These are phyloP conservation scores for Passiflora organensis DNA, from an alignment of 345 rosid genomes.

Conservation along the genomic window DNA sequence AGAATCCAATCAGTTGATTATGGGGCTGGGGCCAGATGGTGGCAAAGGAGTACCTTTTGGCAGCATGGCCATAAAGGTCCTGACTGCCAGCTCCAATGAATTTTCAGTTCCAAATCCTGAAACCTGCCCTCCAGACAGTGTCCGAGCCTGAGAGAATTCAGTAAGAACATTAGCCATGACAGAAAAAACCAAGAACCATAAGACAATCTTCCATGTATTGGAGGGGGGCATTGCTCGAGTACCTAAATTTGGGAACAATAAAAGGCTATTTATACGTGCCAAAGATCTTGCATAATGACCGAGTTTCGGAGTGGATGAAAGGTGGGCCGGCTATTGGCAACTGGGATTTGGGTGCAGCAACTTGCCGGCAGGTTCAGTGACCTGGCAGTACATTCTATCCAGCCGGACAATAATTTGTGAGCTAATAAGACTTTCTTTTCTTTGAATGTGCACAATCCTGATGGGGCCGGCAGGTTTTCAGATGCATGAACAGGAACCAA, in stretches of 20 bases:
- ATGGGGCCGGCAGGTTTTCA: conserved; percentile 13
- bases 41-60: conserved; percentile 40
- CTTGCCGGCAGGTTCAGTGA: conserved; percentile 16
- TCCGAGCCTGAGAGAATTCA: conserved; percentile 22
- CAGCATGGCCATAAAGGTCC: conserved; percentile 25
- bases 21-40: conserved; percentile 46
- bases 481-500: too few relatives aligned
- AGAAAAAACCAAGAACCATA: conserved; percentile 9
- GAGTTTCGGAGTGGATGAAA: conserved; percentile 9
- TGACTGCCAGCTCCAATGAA: not conserved
- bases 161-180: conserved; percentile 8
- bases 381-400: not conserved
- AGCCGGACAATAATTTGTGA: not conserved
- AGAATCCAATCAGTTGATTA: conserved; percentile 18
- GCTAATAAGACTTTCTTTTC: not conserved
- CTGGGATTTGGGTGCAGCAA: conserved; percentile 22
- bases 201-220: not conserved
- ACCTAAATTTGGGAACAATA: not conserved
- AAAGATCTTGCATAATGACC: not conserved
- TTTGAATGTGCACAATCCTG: not conserved
- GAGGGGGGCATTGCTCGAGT: not conserved
- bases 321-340: conserved; percentile 36
- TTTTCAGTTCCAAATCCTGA: not conserved
- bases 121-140: conserved; percentile 4
- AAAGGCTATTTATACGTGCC: conserved; percentile 1